Conservation (phyloP, 2,329 filamentous ascomycete species). For the Herpomyces periplanetae region DNA sequence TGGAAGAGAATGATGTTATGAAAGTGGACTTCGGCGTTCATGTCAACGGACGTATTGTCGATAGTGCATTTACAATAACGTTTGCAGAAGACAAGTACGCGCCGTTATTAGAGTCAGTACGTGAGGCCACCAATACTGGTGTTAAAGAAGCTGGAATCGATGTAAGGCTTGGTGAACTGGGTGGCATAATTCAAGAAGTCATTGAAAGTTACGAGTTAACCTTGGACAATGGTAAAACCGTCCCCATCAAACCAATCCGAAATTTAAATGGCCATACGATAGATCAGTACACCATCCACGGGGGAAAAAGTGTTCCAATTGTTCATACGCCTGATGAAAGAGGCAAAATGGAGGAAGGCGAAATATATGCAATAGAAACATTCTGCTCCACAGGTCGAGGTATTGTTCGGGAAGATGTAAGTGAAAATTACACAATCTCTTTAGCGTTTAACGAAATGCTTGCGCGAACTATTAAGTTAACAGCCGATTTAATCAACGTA, state of each 20-base stretch:
- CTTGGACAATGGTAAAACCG: constrained; percentile 27
- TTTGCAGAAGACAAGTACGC: constrained; percentile 29
- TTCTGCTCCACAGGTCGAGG: constrained; percentile 78
- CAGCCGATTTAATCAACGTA: constrained; percentile 6
- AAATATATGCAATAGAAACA: constrained; percentile 79
- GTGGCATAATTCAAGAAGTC: constrained; percentile 43
- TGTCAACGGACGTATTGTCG: constrained; percentile 26
- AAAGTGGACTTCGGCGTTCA: constrained; percentile 33
- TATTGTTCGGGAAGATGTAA: constrained; percentile 44
- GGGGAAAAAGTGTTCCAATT: constrained; percentile 68
- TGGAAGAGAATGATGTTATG: constrained; percentile 33
- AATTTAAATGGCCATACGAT: constrained; percentile 75
- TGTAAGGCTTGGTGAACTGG: constrained; percentile 50
- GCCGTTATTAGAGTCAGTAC: constrained; percentile 22
- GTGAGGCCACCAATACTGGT: constrained; percentile 31
- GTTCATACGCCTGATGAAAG: too few species aligned
- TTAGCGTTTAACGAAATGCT: constrained; percentile 11
- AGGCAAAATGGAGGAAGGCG: constrained; percentile 91
- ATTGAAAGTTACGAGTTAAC: constrained; percentile 83
- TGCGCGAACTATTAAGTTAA: constrained; percentile 11
- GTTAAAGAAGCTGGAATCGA: constrained; percentile 71
- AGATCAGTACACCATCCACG: constrained; percentile 55
- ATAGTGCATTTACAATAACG: constrained; percentile 26
- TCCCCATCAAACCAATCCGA: constrained; percentile 46
- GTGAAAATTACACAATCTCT: constrained; percentile 6